phyloP scores from a whole-genome alignment of 306 rosid species.

The Vigna trinervia region DNA sequence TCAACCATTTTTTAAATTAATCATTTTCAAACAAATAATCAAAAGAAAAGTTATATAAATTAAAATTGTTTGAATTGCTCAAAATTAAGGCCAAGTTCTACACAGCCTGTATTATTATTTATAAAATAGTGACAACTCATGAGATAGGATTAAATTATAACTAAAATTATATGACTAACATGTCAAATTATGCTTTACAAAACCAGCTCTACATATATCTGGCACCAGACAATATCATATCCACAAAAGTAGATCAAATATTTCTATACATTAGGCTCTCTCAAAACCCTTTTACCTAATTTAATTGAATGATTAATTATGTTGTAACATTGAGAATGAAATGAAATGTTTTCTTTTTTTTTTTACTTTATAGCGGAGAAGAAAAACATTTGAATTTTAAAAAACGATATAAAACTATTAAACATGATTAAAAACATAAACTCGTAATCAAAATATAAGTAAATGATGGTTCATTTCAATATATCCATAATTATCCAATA shows the following conservation, averaged over 20 bases:
- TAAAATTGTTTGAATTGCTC: background rate
- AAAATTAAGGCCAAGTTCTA: background rate
- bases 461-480: too few species aligned
- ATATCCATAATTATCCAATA: too few species aligned
- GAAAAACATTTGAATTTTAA: too few species aligned
- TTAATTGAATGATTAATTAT: background rate
- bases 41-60: too few species aligned
- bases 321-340: background rate
- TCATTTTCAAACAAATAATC: too few species aligned
- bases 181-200: too few species aligned
- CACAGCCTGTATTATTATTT: slow-evolving; percentile 9
- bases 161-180: background rate
- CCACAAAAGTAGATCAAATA: slow-evolving; percentile 19
- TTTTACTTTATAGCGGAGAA: too few species aligned
- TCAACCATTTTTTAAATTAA: too few species aligned
- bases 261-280: background rate
- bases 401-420: too few species aligned
- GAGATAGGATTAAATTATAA: background rate
- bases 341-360: too few species aligned
- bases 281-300: background rate
- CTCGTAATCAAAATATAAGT: too few species aligned
- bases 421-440: too few species aligned
- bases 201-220: slow-evolving; percentile 25
- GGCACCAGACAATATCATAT: slow-evolving; percentile 1
- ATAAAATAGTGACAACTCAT: background rate